phyloP scores from a whole-genome alignment of 306 rosid species.

The Citrullus colocynthis region DNA sequence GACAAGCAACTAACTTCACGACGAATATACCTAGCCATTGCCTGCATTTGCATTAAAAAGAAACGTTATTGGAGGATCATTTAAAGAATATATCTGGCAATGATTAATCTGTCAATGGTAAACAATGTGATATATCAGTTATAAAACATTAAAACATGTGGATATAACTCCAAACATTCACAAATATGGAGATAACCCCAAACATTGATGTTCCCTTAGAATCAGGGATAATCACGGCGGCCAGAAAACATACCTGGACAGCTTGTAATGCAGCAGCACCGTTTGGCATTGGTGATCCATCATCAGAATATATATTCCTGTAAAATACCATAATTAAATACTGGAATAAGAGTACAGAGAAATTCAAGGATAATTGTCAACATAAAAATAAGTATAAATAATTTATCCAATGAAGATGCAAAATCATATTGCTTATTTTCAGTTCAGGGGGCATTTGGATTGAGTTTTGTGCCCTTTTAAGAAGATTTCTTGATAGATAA shows the following conservation, averaged over 20 bases:
- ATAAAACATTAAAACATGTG: not conserved
- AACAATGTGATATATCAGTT: not conserved
- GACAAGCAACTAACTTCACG: constrained; percentile 74
- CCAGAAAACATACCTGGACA: constrained; percentile 40
- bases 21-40: constrained; percentile 75
- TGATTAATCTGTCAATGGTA: not conserved
- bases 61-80: not conserved
- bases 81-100: not conserved
- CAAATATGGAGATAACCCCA: not conserved
- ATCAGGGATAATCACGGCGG: not conserved
- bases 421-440: not conserved
- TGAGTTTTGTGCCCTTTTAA: not conserved
- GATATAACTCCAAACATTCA: not conserved
- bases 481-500: not conserved
- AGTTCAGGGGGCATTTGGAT: not conserved
- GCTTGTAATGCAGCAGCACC: constrained; percentile 36
- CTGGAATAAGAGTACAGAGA: not conserved
- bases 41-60: constrained; percentile 27
- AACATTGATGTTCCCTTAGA: not conserved
- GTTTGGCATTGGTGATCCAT: constrained; percentile 50
- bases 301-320: constrained; percentile 90
- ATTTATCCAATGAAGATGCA: not conserved
- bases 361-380: not conserved
- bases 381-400: not conserved
- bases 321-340: constrained; percentile 2